These are phyloP conservation scores for Penicillium soppii DNA, from an alignment of 495 filamentous ascomycete genomes.

Conservation along the genomic window DNA sequence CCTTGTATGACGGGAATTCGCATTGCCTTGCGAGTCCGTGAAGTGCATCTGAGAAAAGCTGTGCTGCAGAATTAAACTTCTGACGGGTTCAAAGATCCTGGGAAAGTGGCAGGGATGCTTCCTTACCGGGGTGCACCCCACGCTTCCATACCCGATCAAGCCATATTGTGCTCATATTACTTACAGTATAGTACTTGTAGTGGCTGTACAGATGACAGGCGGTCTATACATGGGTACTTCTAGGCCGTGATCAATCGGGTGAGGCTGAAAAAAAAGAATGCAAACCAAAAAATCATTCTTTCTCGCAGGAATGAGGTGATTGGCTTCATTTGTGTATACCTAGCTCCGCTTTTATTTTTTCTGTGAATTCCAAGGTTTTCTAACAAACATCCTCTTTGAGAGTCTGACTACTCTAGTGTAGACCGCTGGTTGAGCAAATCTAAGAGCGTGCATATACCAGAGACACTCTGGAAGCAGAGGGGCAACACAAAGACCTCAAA, in stretches of 20 bases:
- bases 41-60: conserved; percentile 4
- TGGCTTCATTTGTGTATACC: not conserved
- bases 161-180: too few relatives aligned
- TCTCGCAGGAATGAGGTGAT: not conserved
- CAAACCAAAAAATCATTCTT: not conserved
- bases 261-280: not conserved
- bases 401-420: not conserved
- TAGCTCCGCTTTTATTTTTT: not conserved
- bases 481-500: conserved; percentile 13
- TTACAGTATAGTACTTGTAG: too few relatives aligned
- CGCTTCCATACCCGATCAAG: not conserved
- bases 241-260: not conserved
- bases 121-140: not conserved
- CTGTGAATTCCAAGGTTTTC: not conserved
- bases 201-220: not conserved
- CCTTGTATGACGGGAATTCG: conserved; percentile 33
- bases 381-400: not conserved
- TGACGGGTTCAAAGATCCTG: conserved; percentile 16
- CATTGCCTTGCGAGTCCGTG: conserved; percentile 25
- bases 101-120: conserved; percentile 1
- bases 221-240: not conserved
- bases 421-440: conserved; percentile 13
- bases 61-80: conserved; percentile 24
- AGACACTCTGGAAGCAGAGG: not conserved
- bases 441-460: not conserved